Evolutionary conservation across 768 basidiomycete genomes (phyloP), one percentile per base, ranked within the genome.

Genomic region (Tephrocybe sp.): DNA sequence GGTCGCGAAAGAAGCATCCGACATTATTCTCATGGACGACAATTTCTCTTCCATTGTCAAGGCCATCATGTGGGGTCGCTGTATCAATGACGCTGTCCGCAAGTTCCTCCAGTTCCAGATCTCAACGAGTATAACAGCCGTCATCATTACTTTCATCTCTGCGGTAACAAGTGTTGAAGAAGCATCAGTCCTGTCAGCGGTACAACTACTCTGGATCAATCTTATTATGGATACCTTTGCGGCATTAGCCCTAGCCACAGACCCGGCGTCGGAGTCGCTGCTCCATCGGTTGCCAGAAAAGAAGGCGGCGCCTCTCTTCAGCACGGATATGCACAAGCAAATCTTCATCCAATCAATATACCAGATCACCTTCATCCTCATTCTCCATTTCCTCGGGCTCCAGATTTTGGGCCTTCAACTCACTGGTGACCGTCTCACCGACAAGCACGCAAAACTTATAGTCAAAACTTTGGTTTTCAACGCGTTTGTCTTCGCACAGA

Each of bases 171-270:
- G 93, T 14, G 55, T 63, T 5, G 63, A 79, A 46, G 95, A 97
- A 65, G 61, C 74, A 9, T 92, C 94, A 1, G 94, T 93, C n/a
- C 74, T 99, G 24, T 87, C 90, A 18, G 96, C 97, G 28, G 97
- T 99, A 1, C 97, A 99, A 65, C 73, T 99, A 4, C 83, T 99
- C 18, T 99, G 97, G 95, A 93, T 98, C 70, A 98, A 98, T 76
- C 87, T 98, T 55, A 95, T 95, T 67, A 96, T 96, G 94, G 95
- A 97, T 65, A 96, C 93, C 1, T 98, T 99, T 65, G 97, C 97
- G 50, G 97, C 97, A 23, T 84, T 98, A 45, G 97, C 97, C 12
- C 83, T 99, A 45, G 95, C 97, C 15, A 98, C 97, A 20, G 97
- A 98, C 67, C 95, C 94, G 7, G 95, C 97, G 0, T 83, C 86